Evolutionary conservation across 2,329 filamentous ascomycete genomes (phyloP), one percentile per base, ranked within the genome.

Genomic region (Clarireedia hainanense): DNA sequence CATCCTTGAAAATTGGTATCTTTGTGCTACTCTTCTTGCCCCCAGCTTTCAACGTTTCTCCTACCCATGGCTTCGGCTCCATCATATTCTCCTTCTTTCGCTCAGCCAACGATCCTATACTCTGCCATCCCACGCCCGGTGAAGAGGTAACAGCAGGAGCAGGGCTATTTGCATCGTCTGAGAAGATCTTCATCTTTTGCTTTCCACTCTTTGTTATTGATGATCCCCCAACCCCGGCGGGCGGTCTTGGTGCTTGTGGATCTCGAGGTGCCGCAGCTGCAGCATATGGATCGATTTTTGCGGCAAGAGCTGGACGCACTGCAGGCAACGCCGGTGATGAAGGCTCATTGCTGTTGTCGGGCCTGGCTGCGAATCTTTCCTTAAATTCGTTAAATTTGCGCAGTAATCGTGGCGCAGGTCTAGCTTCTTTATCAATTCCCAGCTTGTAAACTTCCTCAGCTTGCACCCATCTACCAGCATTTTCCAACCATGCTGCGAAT

Each of bases 331-430:
- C 94, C 17, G 94, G 94, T 2, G 91, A 96, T 0, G 85, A 84
- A 1, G 92, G 91, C 54, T 85, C 88, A 37, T 76, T 72, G n/a
- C 66, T 65, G 23, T 80, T 78, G 50, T 84, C 78, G 30, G 85
- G 78, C 60, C 81, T 80, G 56, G 84, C 80, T n/a, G 85, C 83
- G 57, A 83, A 83, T 59, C 94, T 80, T 64, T 86, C 80, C 72
- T 95, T 86, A 64, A 99, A 99, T 70, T 97, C 92, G 64, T 83
- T 85, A 72, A 91, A 96, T 73, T 96, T 97, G 68, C 94, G 86
- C 56, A 91, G 69, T 61, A 99, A 74, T 46, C 94, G 81, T 68
- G 91, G 86, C 0, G 82, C 80, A 2, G 94, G 94, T 39, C 89
- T 80, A 3, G 94, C 94, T 65, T 95, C 91, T 43, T 85, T 84